phyloP scores from a whole-genome alignment of 495 filamentous ascomycete species.

The Lichina pygmaea region DNA sequence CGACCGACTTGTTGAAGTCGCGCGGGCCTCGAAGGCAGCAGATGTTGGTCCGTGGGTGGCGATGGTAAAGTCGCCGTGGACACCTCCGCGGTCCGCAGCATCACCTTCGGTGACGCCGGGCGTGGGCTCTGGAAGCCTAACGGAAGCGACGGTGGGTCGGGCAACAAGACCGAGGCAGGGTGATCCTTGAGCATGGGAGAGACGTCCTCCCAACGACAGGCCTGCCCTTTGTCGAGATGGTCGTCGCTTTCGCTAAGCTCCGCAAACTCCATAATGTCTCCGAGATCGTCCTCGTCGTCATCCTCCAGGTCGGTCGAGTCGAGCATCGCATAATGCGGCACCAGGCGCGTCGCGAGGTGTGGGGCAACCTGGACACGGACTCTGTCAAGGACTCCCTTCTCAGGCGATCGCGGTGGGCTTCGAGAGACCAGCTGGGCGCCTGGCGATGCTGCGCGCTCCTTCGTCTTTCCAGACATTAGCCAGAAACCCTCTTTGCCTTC shows the following conservation, averaged over 20 bases:
- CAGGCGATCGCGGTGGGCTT: slow-evolving; percentile 29
- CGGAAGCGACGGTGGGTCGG: slow-evolving; percentile 1
- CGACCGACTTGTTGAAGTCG: slow-evolving; percentile 59
- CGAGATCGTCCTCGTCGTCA: slow-evolving; percentile 23
- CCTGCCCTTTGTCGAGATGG: neutral
- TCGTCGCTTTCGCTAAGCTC: neutral
- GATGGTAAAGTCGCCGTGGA: neutral
- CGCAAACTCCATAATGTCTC: slow-evolving; percentile 36
- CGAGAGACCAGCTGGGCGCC: slow-evolving; percentile 71
- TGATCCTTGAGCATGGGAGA: neutral
- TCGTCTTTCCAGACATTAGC: slow-evolving; percentile 12
- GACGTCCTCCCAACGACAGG: neutral
- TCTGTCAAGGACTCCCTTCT: slow-evolving; percentile 6
- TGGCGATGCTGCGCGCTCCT: slow-evolving; percentile 11
- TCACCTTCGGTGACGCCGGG: slow-evolving; percentile 2
- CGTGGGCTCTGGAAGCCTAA: neutral
- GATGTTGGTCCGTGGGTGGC: slow-evolving; percentile 9
- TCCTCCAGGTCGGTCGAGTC: slow-evolving; percentile 48
- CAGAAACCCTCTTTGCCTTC: slow-evolving; percentile 15
- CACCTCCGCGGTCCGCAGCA: neutral
- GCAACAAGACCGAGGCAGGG: slow-evolving; percentile 1
- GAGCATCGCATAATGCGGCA: slow-evolving; percentile 64
- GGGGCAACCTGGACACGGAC: slow-evolving; percentile 6
- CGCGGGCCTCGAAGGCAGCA: no score
- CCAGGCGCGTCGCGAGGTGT: slow-evolving; percentile 14